Evolutionary conservation across 495 filamentous ascomycete genomes (phyloP).

Genomic region (Talaromyces trachyspermus): DNA sequence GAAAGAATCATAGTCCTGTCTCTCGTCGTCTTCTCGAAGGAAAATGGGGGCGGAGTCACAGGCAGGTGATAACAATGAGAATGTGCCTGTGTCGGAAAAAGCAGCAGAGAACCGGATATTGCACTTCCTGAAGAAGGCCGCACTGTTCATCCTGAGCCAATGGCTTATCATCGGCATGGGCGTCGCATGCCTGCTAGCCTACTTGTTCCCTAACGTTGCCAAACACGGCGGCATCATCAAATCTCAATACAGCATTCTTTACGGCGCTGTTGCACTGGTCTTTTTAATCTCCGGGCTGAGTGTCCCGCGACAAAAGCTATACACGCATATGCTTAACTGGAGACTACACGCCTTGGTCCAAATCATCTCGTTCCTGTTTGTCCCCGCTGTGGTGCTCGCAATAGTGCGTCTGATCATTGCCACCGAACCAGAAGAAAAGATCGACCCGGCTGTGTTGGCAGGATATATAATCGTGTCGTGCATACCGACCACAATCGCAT

Average conservation of each 20-base stretch:
- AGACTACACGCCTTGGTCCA: conserved; percentile 46
- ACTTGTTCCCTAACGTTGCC: conserved; percentile 47
- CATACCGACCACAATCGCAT: conserved; percentile 52
- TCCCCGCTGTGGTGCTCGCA: conserved; percentile 38
- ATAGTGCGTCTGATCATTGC: conserved; percentile 42
- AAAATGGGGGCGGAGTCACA: not conserved
- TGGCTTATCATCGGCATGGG: conserved; percentile 52
- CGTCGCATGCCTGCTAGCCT: conserved; percentile 40
- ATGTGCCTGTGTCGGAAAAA: not conserved
- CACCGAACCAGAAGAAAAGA: conserved; percentile 30
- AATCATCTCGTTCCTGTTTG: conserved; percentile 41
- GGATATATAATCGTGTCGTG: conserved; percentile 49
- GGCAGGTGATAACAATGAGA: not conserved
- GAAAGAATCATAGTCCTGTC: no score
- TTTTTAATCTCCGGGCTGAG: conserved; percentile 49
- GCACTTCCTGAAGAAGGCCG: conserved; percentile 12
- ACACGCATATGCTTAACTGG: conserved; percentile 44
- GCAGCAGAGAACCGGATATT: not conserved
- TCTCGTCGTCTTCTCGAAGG: not conserved
- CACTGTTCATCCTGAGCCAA: conserved; percentile 39
- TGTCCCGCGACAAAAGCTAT: conserved; percentile 43
- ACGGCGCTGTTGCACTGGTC: conserved; percentile 46
- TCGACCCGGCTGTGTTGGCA: conserved; percentile 44
- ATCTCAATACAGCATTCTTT: conserved; percentile 47
- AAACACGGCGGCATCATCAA: conserved; percentile 45